phyloP scores from a whole-genome alignment of 1,284 basidiomycete species.

The Amylostereum areolatum region DNA sequence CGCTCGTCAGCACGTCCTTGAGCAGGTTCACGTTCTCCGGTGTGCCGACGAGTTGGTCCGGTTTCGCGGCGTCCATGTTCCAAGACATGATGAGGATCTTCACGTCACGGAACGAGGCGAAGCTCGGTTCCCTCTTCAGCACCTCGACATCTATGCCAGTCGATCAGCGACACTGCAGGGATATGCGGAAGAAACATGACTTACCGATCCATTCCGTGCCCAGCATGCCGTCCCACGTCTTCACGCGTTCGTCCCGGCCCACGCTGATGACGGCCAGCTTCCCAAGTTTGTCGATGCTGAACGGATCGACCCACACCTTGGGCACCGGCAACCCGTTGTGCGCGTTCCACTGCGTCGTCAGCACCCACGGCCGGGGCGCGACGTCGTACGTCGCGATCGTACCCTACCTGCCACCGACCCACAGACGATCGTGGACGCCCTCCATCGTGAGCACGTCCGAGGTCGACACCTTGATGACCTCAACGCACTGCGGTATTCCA shows the following conservation, averaged over 20 bases:
- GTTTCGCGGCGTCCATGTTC: slow-evolving; percentile 90
- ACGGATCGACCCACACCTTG: slow-evolving; percentile 66
- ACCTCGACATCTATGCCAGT: slow-evolving; percentile 61
- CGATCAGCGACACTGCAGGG: slow-evolving; percentile 4
- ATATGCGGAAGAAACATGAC: slow-evolving; percentile 19
- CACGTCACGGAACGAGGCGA: slow-evolving; percentile 75
- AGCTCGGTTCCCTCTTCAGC: slow-evolving; percentile 67
- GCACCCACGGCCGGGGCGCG: slow-evolving; percentile 66
- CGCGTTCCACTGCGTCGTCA: slow-evolving; percentile 88
- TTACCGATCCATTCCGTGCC: slow-evolving; percentile 82
- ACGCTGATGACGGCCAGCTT: slow-evolving; percentile 72
- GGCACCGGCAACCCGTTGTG: slow-evolving; percentile 79
- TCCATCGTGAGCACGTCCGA: slow-evolving; percentile 77
- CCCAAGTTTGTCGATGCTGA: slow-evolving; percentile 59
- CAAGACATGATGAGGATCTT: slow-evolving; percentile 84
- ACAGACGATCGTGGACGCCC: slow-evolving; percentile 76
- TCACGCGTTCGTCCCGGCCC: slow-evolving; percentile 71
- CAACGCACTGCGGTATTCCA: slow-evolving; percentile 52
- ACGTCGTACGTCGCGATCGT: slow-evolving; percentile 83
- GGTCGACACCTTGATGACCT: slow-evolving; percentile 72
- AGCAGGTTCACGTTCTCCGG: slow-evolving; percentile 70
- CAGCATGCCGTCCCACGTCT: slow-evolving; percentile 89
- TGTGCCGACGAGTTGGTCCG: slow-evolving; percentile 61
- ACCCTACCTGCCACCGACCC: slow-evolving; percentile 83
- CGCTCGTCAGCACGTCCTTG: slow-evolving; percentile 61